A percentile compares a stretch with the other conserved stretches of the same genome.
phyloP scores from a whole-genome alignment of 345 rosid species.

The Kandelia obovata region DNA sequence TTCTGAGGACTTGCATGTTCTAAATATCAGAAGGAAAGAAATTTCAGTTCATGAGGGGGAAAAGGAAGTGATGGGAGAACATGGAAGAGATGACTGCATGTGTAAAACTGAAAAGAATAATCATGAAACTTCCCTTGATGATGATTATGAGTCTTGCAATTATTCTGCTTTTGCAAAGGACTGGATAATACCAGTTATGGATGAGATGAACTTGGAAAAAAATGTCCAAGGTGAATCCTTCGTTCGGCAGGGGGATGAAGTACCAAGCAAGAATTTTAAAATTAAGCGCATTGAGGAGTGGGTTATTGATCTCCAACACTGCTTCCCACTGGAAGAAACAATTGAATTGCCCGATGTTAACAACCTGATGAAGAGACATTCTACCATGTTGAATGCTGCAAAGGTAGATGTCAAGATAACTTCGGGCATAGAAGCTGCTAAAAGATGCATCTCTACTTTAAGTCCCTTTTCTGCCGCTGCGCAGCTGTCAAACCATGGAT shows the following conservation, averaged over 20 bases:
- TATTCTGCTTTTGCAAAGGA: constrained; percentile 61
- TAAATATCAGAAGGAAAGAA: constrained; percentile 35
- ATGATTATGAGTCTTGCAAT: constrained; percentile 45
- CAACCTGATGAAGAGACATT: constrained; percentile 35
- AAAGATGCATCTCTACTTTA: constrained; percentile 66
- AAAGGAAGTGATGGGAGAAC: constrained; percentile 22
- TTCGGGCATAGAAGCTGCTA: constrained; percentile 77
- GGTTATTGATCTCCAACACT: constrained; percentile 77
- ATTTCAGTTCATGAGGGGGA: constrained; percentile 35
- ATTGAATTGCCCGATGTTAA: constrained; percentile 33
- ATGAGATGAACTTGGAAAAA: constrained; percentile 39
- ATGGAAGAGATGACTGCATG: constrained; percentile 29
- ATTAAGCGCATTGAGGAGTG: constrained; percentile 77
- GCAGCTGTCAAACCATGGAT: constrained; percentile 70
- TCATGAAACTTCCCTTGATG: constrained; percentile 39
- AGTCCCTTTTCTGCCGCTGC: constrained; percentile 64
- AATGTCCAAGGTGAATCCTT: constrained; percentile 45
- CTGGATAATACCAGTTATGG: constrained; percentile 61
- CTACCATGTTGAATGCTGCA: constrained; percentile 28
- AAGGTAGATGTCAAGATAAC: constrained; percentile 51
- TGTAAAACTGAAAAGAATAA: constrained; percentile 30
- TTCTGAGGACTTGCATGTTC: constrained; percentile 48
- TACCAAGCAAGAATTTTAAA: constrained; percentile 59
- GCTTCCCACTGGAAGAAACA: constrained; percentile 49
- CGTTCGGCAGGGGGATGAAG: constrained; percentile 35